Evolutionary conservation across 352 stramenopile species (phyloP), one percentile per base, ranked within the genome.

Genomic region (Peronospora belbahrii): DNA sequence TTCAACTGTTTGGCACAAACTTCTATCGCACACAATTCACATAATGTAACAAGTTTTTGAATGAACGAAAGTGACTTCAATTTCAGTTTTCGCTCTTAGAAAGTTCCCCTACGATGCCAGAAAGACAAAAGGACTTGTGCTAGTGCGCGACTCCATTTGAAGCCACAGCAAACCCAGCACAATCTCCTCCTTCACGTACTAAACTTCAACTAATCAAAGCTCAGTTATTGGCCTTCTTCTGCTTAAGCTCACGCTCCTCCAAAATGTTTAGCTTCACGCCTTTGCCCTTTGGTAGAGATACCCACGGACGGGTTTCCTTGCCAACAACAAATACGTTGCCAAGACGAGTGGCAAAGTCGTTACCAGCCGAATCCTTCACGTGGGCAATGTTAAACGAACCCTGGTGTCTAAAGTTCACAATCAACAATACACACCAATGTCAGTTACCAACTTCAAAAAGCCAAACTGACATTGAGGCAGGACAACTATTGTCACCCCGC

Each of bases 361-460:
- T 74, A 56, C 96, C 96, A 61, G 94, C 91, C 64, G 93, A 87
- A 79, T 99, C 97, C 83, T 97, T 98, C 36, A 99, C 78, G 70
- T 97, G 97, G 39, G 97, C 93, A 82, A 99, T 99, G 66, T 98
- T 96, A 83, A 99, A 99, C 49, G 93, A 98, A 75, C 96, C 96
- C 59, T 97, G 87, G 82, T 99, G 97, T 71, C 91, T 96, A 54
- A 27, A 41, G n/a, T 39, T 27, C 24, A 37, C 22, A 53, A 48
- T 38, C 27, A 73, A 23, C 24, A 56, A 49, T 42, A 65, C 19
- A 59, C 18, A 1, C 51, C 20, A 56, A 39, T 22, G 52, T 62
- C 13, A 73, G 56, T 54, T 20, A 34, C 18, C 15, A 35, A 11
- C 27, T 37, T 39, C 22, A 54, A 4, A n/a, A 18, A 10, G 6